Conservation (phyloP, 2,329 filamentous ascomycete genomes). For the Stromatinia cepivora region DNA sequence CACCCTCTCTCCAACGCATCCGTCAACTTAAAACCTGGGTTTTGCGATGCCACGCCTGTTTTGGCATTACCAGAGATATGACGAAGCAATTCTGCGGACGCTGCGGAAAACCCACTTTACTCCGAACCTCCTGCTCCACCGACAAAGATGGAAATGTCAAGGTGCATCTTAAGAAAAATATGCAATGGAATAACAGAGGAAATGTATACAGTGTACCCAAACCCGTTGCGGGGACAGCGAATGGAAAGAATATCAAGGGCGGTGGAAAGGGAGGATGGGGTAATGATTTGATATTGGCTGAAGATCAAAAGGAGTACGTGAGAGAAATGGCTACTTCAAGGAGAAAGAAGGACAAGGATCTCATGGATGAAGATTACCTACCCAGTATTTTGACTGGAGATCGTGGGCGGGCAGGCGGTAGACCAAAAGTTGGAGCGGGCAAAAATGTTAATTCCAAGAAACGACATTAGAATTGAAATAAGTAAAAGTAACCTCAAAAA, state of each 20-base stretch:
- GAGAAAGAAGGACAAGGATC: slow-evolving; percentile 69
- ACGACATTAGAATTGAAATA: slow-evolving; percentile 46
- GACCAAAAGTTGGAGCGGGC: slow-evolving; percentile 80
- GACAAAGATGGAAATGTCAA: slow-evolving; percentile 77
- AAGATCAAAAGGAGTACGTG: slow-evolving; percentile 94
- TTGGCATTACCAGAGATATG: slow-evolving; percentile 80
- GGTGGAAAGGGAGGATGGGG: slow-evolving; percentile 91
- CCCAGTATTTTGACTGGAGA: slow-evolving; percentile 83
- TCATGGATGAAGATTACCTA: slow-evolving; percentile 95
- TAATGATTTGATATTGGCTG: slow-evolving; percentile 76
- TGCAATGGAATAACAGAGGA: slow-evolving; percentile 92
- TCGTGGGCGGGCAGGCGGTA: slow-evolving; percentile 62
- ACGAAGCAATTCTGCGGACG: slow-evolving; percentile 86
- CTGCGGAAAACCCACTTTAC: slow-evolving; percentile 86
- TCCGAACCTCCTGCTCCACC: slow-evolving; percentile 82
- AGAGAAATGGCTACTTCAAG: slow-evolving; percentile 63
- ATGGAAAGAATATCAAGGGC: slow-evolving; percentile 65
- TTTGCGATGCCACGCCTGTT: slow-evolving; percentile 91
- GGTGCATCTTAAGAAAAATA: slow-evolving; percentile 88
- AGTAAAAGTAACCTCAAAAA: slow-evolving; percentile 25
- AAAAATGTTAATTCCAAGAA: slow-evolving; percentile 81
- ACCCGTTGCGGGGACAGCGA: slow-evolving; percentile 76
- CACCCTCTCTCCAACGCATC: slow-evolving; percentile 75
- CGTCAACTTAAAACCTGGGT: slow-evolving; percentile 85
- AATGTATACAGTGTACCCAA: slow-evolving; percentile 94